These are phyloP conservation scores for Beta lomatogona DNA, from an alignment of 179 eudicot genomes.

Conservation along the genomic window DNA sequence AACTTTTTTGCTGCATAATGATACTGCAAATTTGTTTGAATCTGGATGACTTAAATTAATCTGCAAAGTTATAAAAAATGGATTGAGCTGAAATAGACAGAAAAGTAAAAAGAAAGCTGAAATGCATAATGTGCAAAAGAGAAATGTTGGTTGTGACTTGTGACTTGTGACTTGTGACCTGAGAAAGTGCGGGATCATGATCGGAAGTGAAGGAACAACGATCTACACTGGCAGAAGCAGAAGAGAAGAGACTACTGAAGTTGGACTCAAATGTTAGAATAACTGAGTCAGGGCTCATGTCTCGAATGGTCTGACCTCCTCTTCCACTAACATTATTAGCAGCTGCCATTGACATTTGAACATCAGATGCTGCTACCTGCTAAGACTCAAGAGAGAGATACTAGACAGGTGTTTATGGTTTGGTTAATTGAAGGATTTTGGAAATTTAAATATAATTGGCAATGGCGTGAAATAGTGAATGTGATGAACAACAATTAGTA, in stretches of 20 bases:
- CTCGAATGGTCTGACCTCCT: slow-evolving; percentile 24
- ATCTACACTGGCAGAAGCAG: slow-evolving; percentile 66
- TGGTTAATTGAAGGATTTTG: too few species aligned
- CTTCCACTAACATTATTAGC: background rate
- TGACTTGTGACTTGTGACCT: slow-evolving; percentile 39
- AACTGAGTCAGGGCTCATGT: slow-evolving; percentile 69
- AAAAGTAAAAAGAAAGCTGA: too few species aligned
- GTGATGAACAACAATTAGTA: background rate
- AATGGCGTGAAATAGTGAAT: background rate
- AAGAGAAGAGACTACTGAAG: slow-evolving; percentile 58
- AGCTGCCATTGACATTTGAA: background rate
- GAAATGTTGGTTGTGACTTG: too few species aligned
- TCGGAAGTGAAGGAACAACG: slow-evolving; percentile 75
- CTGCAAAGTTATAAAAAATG: too few species aligned
- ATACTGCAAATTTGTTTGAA: slow-evolving; percentile 46
- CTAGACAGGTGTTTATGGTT: too few species aligned
- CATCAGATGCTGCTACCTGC: background rate
- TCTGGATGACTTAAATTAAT: slow-evolving; percentile 35
- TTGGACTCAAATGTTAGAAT: slow-evolving; percentile 51
- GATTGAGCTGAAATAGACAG: too few species aligned
- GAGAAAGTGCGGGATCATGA: slow-evolving; percentile 47
- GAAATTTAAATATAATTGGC: background rate
- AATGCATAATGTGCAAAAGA: too few species aligned
- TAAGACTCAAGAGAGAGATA: background rate
- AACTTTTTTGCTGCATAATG: slow-evolving; percentile 35